phyloP scores from a whole-genome alignment of 352 stramenopile genomes.

The Pythium phragmiticola region DNA sequence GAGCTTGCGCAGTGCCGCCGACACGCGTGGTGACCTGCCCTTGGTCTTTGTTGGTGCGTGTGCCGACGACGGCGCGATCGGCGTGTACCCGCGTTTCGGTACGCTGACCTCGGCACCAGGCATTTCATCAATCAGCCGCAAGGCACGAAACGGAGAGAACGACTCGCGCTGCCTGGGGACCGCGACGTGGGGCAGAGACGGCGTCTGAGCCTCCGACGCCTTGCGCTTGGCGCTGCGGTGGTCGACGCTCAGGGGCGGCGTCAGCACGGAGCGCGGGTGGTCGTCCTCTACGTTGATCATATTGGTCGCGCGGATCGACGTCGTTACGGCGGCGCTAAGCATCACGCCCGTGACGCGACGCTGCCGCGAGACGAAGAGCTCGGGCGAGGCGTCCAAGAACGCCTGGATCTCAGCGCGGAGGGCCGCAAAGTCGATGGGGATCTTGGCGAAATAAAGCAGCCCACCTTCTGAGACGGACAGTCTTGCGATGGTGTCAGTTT shows the following conservation, averaged over 20 bases:
- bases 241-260: conserved; percentile 14
- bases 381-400: conserved; percentile 53
- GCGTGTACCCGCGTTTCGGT: conserved; percentile 2
- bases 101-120: conserved; percentile 9
- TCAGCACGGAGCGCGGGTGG: conserved; percentile 13
- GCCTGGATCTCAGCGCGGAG: conserved; percentile 53
- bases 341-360: conserved; percentile 18
- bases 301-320: conserved; percentile 41
- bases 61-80: conserved; percentile 2
- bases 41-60: conserved; percentile 14
- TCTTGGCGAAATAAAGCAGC: conserved; percentile 56
- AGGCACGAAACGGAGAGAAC: conserved; percentile 17
- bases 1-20: conserved; percentile 23
- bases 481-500: conserved; percentile 33
- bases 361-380: conserved; percentile 58
- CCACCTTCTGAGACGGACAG: conserved; percentile 46
- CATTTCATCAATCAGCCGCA: conserved; percentile 24
- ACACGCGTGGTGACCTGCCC: conserved; percentile 27
- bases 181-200: not conserved
- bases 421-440: conserved; percentile 58
- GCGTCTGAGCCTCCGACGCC: conserved; percentile 1
- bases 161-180: conserved; percentile 4
- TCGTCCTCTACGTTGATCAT: conserved; percentile 25
- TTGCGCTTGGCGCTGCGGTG: conserved; percentile 22
- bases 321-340: conserved; percentile 20